Evolutionary conservation across 1,284 basidiomycete species (phyloP), one percentile per base, ranked within the genome.

Genomic region (Trichosporon inkin): DNA sequence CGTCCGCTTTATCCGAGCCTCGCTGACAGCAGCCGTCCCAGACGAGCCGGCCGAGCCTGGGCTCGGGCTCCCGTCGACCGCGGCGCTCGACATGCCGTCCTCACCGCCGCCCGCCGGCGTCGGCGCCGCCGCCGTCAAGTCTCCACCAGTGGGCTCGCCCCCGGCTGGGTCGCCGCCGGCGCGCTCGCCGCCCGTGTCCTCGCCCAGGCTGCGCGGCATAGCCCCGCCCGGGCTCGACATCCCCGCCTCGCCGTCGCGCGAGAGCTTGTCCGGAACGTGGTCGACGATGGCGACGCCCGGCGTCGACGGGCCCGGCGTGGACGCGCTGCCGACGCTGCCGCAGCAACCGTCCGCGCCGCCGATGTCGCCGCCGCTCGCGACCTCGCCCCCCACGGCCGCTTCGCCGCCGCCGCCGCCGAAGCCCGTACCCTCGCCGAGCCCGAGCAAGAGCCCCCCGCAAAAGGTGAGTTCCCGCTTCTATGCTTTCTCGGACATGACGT

Each of bases 251-350:
- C 57, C 68, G 16, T 62, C 64, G 53, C 59, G 53, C 13, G 28
- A 44, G 17, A 17, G 57, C 20, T 41, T 49, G 32, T 53, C 38
- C n/a, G 16, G 38, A 6, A 20, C 59, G 1, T 78, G 77, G 77
- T 73, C 70, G 13, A 77, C 75, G 0, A 71, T 71, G 16, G 78
- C 74, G 6, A 78, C 78, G 0, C 75, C 78, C 1, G 78, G 78
- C 13, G 40, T 75, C 14, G 62, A 66, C 10, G 76, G 72, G 14
- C 66, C 67, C 5, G 66, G 66, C 2, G 28, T 32, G 8, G 64
- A 60, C n/a, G 19, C 20, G 14, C 40, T 47, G 22, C 49, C 44
- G 28, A 32, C 24, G 38, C 40, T 22, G 51, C 60, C 20, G 37
- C 5, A n/a, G 35, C 24, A 20, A 28, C 41, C 44, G 14, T 24